Base-by-base conservation (phyloP, 495 filamentous ascomycete species). In the Elasticomyces elasticus region DNA sequence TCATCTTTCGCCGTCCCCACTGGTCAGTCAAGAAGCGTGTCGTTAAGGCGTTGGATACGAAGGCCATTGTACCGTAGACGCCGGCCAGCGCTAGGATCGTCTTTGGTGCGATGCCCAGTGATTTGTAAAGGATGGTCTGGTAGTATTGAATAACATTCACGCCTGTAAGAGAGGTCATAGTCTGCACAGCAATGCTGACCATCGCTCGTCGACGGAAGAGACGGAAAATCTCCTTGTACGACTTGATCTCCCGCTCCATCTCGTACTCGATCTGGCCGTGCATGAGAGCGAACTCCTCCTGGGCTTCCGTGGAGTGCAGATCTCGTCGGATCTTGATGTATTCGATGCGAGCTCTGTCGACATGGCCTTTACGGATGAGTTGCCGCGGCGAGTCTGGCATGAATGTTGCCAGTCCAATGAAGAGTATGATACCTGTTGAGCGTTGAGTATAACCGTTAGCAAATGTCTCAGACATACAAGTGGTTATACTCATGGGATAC, bases 1-100 rank as follows among this genome's bases (percentile, higher is more conserved):
- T 62, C 77, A 81, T 80, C 72, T 79, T 79, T 47, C 78, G 73
- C 46, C 78, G 75, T 46, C 78, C 78, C 77, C 77, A 81, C 64
- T 77, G 74, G 59, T 81, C 78, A 6, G 77, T 77, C 31, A 81
- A 63, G 42, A 64, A 79, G 47, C 66, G 71, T 0, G 76, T 79
- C 1, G 78, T 77, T 24, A 80, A 54, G 25, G 56, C 62, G 54
- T 81, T 81, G 12, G 71, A 71, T 5, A 75, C 1, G 59, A 81
- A 80, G 9, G 76, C 77, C 3, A 76, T 40, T 0, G 76, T 80
- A 27, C 78, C 78, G 51, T 79, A 81, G 2, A 79, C 75, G 7
- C 66, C 77, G 13, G 77, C 77, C 6, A 81, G 64, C 19, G 73
- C 75, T 5, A 81, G 72, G 31, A 81, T 77, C 0, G 66, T 74